A percentile compares a stretch with the other conserved stretches of the same genome.
Evolutionary conservation across 371 early-diverging fungal species (phyloP).

Genomic region (Rhizopus sp.): DNA sequence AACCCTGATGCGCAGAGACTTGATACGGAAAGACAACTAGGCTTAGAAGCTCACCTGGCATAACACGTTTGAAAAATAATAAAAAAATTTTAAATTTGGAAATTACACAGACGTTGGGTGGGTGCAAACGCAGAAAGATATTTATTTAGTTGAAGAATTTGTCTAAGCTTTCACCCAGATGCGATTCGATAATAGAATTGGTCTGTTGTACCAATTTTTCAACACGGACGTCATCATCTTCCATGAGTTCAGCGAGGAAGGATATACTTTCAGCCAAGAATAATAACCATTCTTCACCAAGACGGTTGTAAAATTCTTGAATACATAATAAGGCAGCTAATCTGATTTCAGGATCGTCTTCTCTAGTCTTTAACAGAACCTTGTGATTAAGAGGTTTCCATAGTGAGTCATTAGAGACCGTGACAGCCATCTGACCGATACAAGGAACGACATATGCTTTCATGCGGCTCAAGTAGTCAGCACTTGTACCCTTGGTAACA

Average conservation of each 20-base stretch:
- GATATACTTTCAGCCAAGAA: conserved; percentile 95
- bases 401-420: conserved; percentile 74
- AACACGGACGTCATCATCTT: conserved; percentile 78
- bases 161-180: conserved; percentile 85
- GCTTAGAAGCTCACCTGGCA: conserved; percentile 15
- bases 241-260: conserved; percentile 93
- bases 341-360: conserved; percentile 73
- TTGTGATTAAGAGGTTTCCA: conserved; percentile 90
- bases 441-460: conserved; percentile 74
- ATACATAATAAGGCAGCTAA: conserved; percentile 71
- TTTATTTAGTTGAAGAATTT: conserved; percentile 70
- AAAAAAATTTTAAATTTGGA: neutral
- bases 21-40: conserved; percentile 17
- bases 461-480: conserved; percentile 60
- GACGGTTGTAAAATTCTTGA: conserved; percentile 79
- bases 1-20: conserved; percentile 10
- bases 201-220: conserved; percentile 82
- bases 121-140: neutral
- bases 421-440: conserved; percentile 81
- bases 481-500: conserved; percentile 39
- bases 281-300: conserved; percentile 91
- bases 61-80: neutral
- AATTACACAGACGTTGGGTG: too few relatives aligned
- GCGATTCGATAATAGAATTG: conserved; percentile 82
- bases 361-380: conserved; percentile 77